Base-by-base conservation (phyloP, 345 rosid genomes). In the Syzygium jambos region DNA sequence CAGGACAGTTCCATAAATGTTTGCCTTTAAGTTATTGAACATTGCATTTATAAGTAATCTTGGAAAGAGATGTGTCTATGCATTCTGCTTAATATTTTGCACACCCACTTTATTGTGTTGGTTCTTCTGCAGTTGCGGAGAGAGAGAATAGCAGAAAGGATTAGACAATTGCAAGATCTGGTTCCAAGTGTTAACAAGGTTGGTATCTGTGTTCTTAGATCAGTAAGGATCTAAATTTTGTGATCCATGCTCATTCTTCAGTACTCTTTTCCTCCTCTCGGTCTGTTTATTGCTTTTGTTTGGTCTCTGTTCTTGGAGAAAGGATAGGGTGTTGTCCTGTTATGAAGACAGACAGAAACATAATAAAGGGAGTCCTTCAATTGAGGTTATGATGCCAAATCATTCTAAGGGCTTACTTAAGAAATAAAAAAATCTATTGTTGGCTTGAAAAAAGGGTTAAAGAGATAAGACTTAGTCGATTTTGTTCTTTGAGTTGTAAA, bases 181-280 rank as follows among this genome's bases (percentile, higher is more conserved):
- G 99, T 98, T 89, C 99, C 99, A 68, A 95, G 97, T 90, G 99
- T 98, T 86, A 98, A 96, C 91, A 98, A 98, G 98, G 99, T 96
- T 34, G 90, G 80, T 89, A 80, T 89, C 88, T 84, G 63, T 61
- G 43, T 55, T 84, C 86, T 52, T 55, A 29, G 55, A 53, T n/a
- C 23, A 52, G 38, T 55, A 52, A 23, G 25, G n/a, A 52, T 88
- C 85, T 55, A 59, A 87, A 73, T 84, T 16, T 63, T 82, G 77
- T 78, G 56, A 51, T 68, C 55, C 52, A 53, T 51, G 51, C 41
- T 65, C 87, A 56, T 87, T n/a, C 43, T 84, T 84, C 49, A 46
- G 22, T 84, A 25, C 73, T 73, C 63, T 78, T 56, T 83, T 84
- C 27, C 43, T 5, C 86, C 23, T 51, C 49, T 53, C 4, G 3